A percentile compares a stretch with the other conserved stretches of the same genome.
These are phyloP conservation scores for Fusarium scirpi DNA, from an alignment of 2,329 filamentous ascomycete genomes.

Conservation along the genomic window DNA sequence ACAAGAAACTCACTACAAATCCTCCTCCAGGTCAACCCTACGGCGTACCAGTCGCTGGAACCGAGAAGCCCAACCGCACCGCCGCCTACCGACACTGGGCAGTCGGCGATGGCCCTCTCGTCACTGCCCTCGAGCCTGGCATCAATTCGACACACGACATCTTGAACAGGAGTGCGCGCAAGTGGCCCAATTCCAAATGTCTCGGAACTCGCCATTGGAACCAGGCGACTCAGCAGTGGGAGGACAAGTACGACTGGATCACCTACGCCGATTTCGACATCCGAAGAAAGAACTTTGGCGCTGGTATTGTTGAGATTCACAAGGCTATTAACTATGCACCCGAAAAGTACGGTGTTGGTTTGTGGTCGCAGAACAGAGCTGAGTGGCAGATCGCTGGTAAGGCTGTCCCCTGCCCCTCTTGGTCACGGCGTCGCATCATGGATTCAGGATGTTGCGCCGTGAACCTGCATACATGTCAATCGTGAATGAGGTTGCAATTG, in stretches of 20 bases:
- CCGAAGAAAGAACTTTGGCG: constrained; percentile 85
- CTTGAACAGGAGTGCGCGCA: constrained; percentile 76
- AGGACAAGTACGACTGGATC: constrained; percentile 83
- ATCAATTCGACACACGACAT: constrained; percentile 81
- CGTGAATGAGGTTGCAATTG: not conserved
- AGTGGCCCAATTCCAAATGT: constrained; percentile 75
- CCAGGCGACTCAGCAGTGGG: constrained; percentile 76
- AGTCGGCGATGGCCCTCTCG: constrained; percentile 75
- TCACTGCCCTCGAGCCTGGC: constrained; percentile 78
- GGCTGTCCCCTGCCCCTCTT: constrained; percentile 25
- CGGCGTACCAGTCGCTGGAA: constrained; percentile 80
- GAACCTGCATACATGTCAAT: constrained; percentile 10
- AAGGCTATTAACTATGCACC: constrained; percentile 72
- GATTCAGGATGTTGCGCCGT: constrained; percentile 8
- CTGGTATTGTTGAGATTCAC: constrained; percentile 86
- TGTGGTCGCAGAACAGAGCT: constrained; percentile 87
- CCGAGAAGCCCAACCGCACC: constrained; percentile 77
- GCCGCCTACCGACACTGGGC: constrained; percentile 87
- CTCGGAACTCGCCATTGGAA: constrained; percentile 87
- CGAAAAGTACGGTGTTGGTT: constrained; percentile 78
- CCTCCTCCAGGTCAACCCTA: constrained; percentile 83
- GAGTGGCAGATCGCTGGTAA: constrained; percentile 87
- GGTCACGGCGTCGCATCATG: constrained; percentile 8
- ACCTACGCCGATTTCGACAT: constrained; percentile 83
- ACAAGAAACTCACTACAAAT: constrained; percentile 67